phyloP scores from a whole-genome alignment of 78 protist genomes.

The Isochrysis galbana region DNA sequence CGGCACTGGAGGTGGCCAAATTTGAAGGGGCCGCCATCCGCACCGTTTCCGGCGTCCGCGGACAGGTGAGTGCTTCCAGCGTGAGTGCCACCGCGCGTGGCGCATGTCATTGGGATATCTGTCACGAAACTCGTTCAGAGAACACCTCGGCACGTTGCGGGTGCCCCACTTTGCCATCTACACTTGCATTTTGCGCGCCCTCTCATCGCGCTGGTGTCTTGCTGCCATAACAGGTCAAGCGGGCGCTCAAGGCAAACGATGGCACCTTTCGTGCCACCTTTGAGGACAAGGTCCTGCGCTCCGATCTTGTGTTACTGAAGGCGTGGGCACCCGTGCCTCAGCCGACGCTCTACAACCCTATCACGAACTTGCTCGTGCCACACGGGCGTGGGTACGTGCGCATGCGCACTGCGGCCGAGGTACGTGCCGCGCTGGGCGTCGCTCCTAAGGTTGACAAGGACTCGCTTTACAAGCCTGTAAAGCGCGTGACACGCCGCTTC shows the following conservation, averaged over 20 bases:
- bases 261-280: constrained; percentile 97
- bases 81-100: background rate
- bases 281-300: constrained; percentile 88
- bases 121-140: no score
- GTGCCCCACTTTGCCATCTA: no score
- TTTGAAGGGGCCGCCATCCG: constrained; percentile 95
- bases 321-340: constrained; percentile 93
- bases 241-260: constrained; percentile 64
- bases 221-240: constrained; percentile 72
- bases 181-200: no score
- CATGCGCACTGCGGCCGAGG: constrained; percentile 40
- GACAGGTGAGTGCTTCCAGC: constrained; percentile 73
- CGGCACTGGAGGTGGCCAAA: constrained; percentile 78
- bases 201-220: background rate
- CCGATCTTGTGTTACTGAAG: constrained; percentile 92
- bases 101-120: no score
- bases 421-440: background rate
- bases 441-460: background rate
- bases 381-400: background rate
- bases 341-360: constrained; percentile 88
- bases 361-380: constrained; percentile 69
- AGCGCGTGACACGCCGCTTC: constrained; percentile 59
- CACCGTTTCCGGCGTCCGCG: constrained; percentile 98
- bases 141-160: no score
- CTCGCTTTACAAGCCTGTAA: constrained; percentile 53